Evolutionary conservation across 2,329 filamentous ascomycete species (phyloP).

Genomic region (Hypoxylon sp.): DNA sequence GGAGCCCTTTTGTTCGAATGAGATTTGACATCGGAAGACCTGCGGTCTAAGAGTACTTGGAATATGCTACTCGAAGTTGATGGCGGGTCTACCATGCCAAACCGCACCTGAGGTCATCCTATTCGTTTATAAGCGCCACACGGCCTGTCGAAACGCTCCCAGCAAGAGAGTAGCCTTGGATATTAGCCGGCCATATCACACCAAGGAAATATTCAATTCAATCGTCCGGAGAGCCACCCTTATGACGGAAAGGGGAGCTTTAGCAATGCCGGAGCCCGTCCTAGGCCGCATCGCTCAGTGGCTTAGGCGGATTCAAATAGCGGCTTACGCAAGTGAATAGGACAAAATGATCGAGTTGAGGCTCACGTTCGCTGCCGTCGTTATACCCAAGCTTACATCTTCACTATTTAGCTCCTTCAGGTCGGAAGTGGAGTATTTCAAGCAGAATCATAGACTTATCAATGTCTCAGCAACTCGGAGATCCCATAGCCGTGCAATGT

Average conservation of each 20-base stretch:
- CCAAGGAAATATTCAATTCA: constrained; percentile 15
- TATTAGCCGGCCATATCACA: constrained; percentile 6
- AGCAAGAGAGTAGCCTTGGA: constrained; percentile 1
- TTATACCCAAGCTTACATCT: constrained; percentile 17
- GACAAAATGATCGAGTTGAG: constrained; percentile 10
- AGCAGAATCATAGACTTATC: constrained; percentile 16
- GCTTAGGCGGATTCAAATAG: constrained; percentile 24
- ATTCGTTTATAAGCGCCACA: constrained; percentile 20
- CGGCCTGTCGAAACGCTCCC: constrained; percentile 10
- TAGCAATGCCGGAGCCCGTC: constrained; percentile 10
- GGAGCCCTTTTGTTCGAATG: constrained; percentile 14
- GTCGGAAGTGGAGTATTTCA: constrained; percentile 9
- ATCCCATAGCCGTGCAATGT: constrained; percentile 22
- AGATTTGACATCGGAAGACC: constrained; percentile 14
- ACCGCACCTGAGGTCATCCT: constrained; percentile 3
- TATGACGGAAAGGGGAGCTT: constrained; percentile 3
- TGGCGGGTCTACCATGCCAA: constrained; percentile 17
- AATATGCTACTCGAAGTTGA: constrained; percentile 21
- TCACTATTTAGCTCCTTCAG: constrained; percentile 11
- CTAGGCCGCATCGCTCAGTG: constrained; percentile 14
- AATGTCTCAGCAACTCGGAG: constrained; percentile 19
- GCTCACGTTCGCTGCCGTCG: constrained; percentile 14
- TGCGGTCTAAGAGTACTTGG: constrained; percentile 14
- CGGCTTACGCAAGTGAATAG: constrained; percentile 4
- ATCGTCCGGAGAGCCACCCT: constrained; percentile 18